Conservation (phyloP, 805 yeast genomes). For the Saccharomycopsis schoenii region DNA sequence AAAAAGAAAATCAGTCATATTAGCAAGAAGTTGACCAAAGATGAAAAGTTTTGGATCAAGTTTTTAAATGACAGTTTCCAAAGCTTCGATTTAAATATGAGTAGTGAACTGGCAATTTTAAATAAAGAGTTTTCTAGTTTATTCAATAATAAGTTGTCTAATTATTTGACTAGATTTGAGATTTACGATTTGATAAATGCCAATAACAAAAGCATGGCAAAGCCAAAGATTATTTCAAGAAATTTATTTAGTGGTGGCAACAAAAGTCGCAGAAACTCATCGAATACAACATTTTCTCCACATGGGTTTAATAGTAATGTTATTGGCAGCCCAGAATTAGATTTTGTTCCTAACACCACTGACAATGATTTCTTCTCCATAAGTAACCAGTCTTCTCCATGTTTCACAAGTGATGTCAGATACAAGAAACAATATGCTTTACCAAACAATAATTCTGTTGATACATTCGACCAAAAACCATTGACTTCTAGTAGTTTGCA, state of each 20-base stretch:
- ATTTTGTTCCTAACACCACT: conserved; percentile 9
- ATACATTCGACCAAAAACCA: not conserved
- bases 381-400: not conserved
- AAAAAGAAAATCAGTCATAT: conserved; percentile 15
- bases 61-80: conserved; percentile 10
- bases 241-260: not conserved
- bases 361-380: conserved; percentile 12
- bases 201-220: conserved; percentile 3
- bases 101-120: not conserved
- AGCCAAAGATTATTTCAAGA: conserved; percentile 1
- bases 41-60: conserved; percentile 17
- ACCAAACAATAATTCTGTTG: conserved; percentile 13
- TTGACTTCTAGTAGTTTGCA: not conserved
- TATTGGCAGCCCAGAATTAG: conserved; percentile 3
- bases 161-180: conserved; percentile 10
- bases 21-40: conserved; percentile 12
- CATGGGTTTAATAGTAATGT: conserved; percentile 1
- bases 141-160: conserved; percentile 11
- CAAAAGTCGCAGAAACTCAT: not conserved
- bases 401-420: conserved; percentile 8
- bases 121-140: conserved; percentile 13
- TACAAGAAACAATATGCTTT: conserved; percentile 17
- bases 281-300: not conserved
- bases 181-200: conserved; percentile 5
- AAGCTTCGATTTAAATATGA: not conserved